phyloP scores from a whole-genome alignment of 148 eudicot species.

The Chenopodium berlandieri region DNA sequence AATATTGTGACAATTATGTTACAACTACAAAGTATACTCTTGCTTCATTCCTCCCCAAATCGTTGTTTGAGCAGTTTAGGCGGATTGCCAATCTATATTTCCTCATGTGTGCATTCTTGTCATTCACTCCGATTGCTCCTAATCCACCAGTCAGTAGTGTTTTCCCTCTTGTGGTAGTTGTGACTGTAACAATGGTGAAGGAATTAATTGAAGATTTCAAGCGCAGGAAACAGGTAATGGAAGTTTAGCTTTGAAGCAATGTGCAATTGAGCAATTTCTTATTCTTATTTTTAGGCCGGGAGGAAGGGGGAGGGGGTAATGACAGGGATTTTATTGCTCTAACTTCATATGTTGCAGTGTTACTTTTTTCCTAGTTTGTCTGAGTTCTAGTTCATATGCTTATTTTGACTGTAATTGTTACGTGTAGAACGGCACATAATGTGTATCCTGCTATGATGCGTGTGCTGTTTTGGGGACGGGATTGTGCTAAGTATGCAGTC shows the following conservation, averaged over 20 bases:
- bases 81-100: conserved; percentile 73
- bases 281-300: neutral
- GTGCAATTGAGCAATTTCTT: neutral
- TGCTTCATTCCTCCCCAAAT: conserved; percentile 59
- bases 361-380: neutral
- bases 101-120: conserved; percentile 51
- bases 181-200: conserved; percentile 64
- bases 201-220: conserved; percentile 67
- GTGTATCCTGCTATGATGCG: neutral
- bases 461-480: neutral
- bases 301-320: neutral
- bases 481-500: neutral
- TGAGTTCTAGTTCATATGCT: neutral
- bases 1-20: conserved; percentile 48
- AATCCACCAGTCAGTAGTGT: conserved; percentile 54
- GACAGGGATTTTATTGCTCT: neutral
- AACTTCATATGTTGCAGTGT: neutral
- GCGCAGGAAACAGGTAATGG: conserved; percentile 43
- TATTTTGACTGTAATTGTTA: neutral
- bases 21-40: conserved; percentile 56
- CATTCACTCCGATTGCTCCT: conserved; percentile 61
- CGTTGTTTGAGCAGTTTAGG: conserved; percentile 77
- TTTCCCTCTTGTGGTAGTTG: conserved; percentile 59
- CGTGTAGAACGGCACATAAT: neutral
- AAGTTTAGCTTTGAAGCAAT: neutral